These are phyloP conservation scores for Hypomyces perniciosus DNA, from an alignment of 2,329 filamentous ascomycete species.

Conservation along the genomic window DNA sequence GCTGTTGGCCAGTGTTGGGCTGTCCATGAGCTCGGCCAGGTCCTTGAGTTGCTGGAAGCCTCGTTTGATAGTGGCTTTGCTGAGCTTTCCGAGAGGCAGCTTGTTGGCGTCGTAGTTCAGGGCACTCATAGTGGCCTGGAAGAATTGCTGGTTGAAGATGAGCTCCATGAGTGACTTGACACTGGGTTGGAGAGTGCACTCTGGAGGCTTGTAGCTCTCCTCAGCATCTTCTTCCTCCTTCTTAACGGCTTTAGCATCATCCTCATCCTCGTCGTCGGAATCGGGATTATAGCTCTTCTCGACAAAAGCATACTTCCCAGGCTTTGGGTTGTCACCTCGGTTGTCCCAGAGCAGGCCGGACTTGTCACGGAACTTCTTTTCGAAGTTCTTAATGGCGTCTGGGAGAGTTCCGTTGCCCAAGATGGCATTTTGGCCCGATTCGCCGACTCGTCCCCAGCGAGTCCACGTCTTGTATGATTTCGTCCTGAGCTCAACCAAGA, in stretches of 20 bases:
- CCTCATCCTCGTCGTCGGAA: constrained; percentile 41
- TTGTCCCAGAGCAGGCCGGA: constrained; percentile 51
- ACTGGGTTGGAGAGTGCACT: constrained; percentile 53
- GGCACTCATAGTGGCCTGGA: constrained; percentile 58
- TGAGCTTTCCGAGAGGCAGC: constrained; percentile 76
- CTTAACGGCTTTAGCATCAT: constrained; percentile 22
- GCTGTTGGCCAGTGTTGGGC: constrained; percentile 39
- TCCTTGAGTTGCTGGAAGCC: constrained; percentile 76
- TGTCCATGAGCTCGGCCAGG: constrained; percentile 59
- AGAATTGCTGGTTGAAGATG: constrained; percentile 75
- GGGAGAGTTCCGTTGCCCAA: constrained; percentile 37
- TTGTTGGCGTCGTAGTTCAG: constrained; percentile 71
- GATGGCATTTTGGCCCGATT: constrained; percentile 43
- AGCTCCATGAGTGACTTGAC: constrained; percentile 68
- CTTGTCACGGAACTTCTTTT: constrained; percentile 59
- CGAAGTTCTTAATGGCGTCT: constrained; percentile 44
- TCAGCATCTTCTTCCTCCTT: constrained; percentile 34
- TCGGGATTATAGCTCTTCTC: constrained; percentile 72
- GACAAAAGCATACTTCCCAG: constrained; percentile 72
- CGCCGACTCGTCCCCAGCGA: constrained; percentile 73
- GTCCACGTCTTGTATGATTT: constrained; percentile 59
- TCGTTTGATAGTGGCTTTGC: constrained; percentile 66
- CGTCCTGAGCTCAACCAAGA: constrained; percentile 30
- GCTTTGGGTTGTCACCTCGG: constrained; percentile 50
- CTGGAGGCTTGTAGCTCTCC: constrained; percentile 29